phyloP scores from a whole-genome alignment of 1,284 basidiomycete species.

The Ustilago lituana region DNA sequence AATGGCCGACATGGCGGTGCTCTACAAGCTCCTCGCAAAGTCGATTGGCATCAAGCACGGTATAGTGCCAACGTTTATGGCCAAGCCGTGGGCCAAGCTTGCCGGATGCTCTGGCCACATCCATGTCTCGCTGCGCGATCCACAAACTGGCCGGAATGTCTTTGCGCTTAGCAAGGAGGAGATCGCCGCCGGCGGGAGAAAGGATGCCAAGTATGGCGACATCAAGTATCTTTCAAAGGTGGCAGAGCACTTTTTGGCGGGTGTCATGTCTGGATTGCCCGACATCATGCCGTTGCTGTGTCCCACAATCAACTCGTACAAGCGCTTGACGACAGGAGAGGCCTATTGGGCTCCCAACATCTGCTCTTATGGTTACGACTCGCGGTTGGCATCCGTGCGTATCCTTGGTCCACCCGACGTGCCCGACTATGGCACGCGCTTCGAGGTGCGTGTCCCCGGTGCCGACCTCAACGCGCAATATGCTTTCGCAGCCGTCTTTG shows the following conservation, averaged over 20 bases:
- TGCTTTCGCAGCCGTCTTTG: constrained; percentile 84
- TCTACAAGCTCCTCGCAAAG: constrained; percentile 93
- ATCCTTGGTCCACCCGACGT: constrained; percentile 90
- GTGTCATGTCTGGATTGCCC: constrained; percentile 84
- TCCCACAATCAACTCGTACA: constrained; percentile 96
- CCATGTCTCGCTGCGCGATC: constrained; percentile 84
- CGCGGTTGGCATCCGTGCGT: constrained; percentile 86
- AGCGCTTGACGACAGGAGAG: constrained; percentile 92
- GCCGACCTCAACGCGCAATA: constrained; percentile 95
- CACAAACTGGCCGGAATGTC: constrained; percentile 75
- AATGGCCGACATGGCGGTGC: constrained; percentile 92
- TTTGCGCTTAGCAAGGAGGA: constrained; percentile 79
- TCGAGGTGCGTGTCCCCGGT: constrained; percentile 92
- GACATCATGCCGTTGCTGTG: constrained; percentile 78
- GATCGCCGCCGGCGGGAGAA: constrained; percentile 74
- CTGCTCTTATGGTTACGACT: constrained; percentile 90
- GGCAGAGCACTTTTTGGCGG: constrained; percentile 92
- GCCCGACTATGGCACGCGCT: constrained; percentile 80
- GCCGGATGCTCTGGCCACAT: constrained; percentile 75
- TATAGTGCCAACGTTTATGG: constrained; percentile 95
- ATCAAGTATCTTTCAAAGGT: constrained; percentile 83
- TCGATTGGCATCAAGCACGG: constrained; percentile 88
- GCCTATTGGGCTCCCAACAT: constrained; percentile 93
- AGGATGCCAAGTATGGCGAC: constrained; percentile 79
- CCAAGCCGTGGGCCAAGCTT: constrained; percentile 81